These are phyloP conservation scores for Pisolithus orientalis DNA, from an alignment of 768 basidiomycete species.

Conservation along the genomic window DNA sequence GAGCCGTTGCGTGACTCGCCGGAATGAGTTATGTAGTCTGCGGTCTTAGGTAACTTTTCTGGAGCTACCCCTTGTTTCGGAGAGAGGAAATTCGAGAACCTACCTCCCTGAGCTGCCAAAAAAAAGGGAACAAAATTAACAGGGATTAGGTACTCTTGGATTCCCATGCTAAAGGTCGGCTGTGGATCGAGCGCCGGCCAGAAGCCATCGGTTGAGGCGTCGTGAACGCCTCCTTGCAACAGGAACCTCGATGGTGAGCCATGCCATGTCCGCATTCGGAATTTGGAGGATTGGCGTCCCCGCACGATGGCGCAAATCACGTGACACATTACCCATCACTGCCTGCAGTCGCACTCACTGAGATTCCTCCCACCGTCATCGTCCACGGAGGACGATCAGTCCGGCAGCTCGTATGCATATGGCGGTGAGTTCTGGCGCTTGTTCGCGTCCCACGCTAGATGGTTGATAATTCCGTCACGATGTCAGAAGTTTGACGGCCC, in stretches of 20 bases:
- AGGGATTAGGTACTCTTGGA: too few relatives aligned
- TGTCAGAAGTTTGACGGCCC: slow-evolving; percentile 21
- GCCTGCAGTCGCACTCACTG: neutral
- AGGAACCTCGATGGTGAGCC: neutral
- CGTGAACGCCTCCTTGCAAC: too few relatives aligned
- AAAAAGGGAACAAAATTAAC: too few relatives aligned
- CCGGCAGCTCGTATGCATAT: slow-evolving; percentile 18
- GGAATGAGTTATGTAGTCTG: too few relatives aligned
- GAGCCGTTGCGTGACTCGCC: too few relatives aligned
- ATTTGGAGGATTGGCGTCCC: neutral
- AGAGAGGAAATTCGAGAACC: too few relatives aligned
- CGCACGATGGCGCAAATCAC: neutral
- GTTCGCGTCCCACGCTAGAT: slow-evolving; percentile 19
- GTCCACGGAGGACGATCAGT: neutral
- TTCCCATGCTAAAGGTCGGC: too few relatives aligned
- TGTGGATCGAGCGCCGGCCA: too few relatives aligned
- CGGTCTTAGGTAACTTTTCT: too few relatives aligned
- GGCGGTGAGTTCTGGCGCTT: slow-evolving; percentile 31
- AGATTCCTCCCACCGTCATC: slow-evolving; percentile 5
- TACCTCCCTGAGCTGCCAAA: too few relatives aligned
- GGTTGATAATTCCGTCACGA: slow-evolving; percentile 12
- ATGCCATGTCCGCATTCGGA: neutral
- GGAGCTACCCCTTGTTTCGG: too few relatives aligned
- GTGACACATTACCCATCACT: neutral
- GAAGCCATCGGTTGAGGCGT: too few relatives aligned